These are phyloP conservation scores for Penicillium glabrum DNA, from an alignment of 2,329 filamentous ascomycete species.

Conservation along the genomic window DNA sequence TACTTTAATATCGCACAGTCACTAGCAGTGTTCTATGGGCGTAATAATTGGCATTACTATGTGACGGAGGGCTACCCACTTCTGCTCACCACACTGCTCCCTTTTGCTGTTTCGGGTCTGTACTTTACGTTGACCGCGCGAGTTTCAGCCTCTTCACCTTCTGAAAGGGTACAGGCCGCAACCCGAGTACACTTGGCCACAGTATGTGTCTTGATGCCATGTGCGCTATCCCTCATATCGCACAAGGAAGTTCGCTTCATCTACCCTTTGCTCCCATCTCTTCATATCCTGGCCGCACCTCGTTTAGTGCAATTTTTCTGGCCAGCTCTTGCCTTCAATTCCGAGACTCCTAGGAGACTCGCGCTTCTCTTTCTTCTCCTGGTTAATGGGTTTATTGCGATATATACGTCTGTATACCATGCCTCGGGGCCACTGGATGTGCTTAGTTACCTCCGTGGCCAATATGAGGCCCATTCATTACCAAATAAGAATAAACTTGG, in stretches of 20 bases:
- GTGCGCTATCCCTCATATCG: conserved; percentile 71
- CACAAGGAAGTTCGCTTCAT: conserved; percentile 99
- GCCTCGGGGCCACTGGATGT: conserved; percentile 77
- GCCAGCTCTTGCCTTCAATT: conserved; percentile 32
- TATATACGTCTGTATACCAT: conserved; percentile 74
- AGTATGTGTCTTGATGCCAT: conserved; percentile 60
- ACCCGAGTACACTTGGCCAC: conserved; percentile 58
- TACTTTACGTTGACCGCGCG: conserved; percentile 50
- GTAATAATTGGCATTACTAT: conserved; percentile 91
- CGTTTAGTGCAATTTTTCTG: conserved; percentile 67
- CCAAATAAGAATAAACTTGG: conserved; percentile 26
- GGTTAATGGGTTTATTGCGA: conserved; percentile 68
- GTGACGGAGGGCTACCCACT: conserved; percentile 85
- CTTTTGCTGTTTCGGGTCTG: conserved; percentile 69
- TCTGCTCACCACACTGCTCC: conserved; percentile 77
- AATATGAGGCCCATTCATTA: conserved; percentile 62
- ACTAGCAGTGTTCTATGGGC: conserved; percentile 88
- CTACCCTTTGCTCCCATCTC: conserved; percentile 85
- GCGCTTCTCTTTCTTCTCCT: conserved; percentile 60
- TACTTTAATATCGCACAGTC: conserved; percentile 88
- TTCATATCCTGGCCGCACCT: conserved; percentile 76
- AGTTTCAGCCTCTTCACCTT: conserved; percentile 28
- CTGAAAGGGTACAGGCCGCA: conserved; percentile 30
- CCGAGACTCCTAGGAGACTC: conserved; percentile 48
- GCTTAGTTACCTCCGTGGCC: conserved; percentile 68